phyloP scores from a whole-genome alignment of 2,329 filamentous ascomycete genomes.

The Hyphodiscus sp. region DNA sequence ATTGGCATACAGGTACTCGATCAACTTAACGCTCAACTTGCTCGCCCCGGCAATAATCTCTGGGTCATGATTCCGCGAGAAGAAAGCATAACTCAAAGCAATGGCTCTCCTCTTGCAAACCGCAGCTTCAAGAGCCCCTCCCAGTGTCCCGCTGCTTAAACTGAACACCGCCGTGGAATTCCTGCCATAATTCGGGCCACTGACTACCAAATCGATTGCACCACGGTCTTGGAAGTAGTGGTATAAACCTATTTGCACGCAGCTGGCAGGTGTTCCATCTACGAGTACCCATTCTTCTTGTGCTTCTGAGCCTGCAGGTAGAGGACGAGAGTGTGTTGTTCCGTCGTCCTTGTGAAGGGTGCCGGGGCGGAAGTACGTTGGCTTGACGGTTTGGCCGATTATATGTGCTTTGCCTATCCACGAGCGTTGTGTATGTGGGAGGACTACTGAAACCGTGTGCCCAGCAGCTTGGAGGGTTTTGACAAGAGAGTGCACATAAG shows the following conservation, averaged over 20 bases:
- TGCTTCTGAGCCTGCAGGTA: conserved; percentile 43
- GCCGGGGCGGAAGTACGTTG: conserved; percentile 71
- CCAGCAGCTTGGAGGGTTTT: conserved; percentile 65
- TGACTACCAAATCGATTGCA: conserved; percentile 69
- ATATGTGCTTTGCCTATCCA: conserved; percentile 99
- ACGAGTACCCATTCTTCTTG: conserved; percentile 77
- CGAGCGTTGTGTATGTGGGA: conserved; percentile 85
- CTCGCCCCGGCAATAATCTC: conserved; percentile 73
- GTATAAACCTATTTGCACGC: conserved; percentile 75
- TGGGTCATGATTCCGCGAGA: conserved; percentile 72
- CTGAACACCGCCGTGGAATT: conserved; percentile 78
- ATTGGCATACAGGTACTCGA: conserved; percentile 70
- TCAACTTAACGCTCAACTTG: conserved; percentile 64
- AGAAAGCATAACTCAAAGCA: conserved; percentile 87
- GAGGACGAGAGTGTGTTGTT: conserved; percentile 51
- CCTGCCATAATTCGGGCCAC: conserved; percentile 75
- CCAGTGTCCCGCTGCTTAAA: conserved; percentile 69
- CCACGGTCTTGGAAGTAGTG: conserved; percentile 70
- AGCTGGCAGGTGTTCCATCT: conserved; percentile 74
- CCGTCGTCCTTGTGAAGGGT: conserved; percentile 58
- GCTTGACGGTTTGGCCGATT: conserved; percentile 80
- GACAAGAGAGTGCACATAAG: conserved; percentile 72
- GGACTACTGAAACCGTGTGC: conserved; percentile 83
- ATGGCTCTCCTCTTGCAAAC: conserved; percentile 65
- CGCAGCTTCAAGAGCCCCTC: conserved; percentile 71